These are phyloP conservation scores for Ceratobasidium sp. DNA, from an alignment of 1,284 basidiomycete species.

Conservation along the genomic window DNA sequence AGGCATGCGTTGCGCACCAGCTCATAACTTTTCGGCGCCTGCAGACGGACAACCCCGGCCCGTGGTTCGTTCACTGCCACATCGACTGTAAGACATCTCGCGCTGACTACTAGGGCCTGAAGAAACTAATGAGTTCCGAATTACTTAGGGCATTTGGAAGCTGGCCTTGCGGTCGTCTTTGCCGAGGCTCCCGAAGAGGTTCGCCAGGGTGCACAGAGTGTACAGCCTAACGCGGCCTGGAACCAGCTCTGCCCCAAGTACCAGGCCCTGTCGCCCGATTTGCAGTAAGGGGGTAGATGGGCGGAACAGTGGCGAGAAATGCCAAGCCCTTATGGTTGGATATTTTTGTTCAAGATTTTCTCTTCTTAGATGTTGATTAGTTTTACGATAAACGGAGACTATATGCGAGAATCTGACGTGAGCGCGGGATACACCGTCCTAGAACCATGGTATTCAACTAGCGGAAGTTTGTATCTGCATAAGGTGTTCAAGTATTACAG, in stretches of 20 bases:
- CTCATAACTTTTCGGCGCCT: background rate
- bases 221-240: constrained; percentile 28
- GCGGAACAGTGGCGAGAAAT: too few relatives aligned
- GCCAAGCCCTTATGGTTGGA: too few relatives aligned
- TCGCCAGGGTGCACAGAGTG: constrained; percentile 50
- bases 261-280: background rate
- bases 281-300: constrained; percentile 18
- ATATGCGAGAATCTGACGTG: too few relatives aligned
- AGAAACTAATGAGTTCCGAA: background rate
- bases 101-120: background rate
- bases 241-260: constrained; percentile 42
- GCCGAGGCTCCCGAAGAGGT: constrained; percentile 76
- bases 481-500: too few relatives aligned
- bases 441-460: too few relatives aligned
- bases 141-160: constrained; percentile 30
- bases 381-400: too few relatives aligned
- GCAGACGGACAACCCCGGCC: constrained; percentile 81
- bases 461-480: too few relatives aligned
- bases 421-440: too few relatives aligned
- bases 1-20: background rate
- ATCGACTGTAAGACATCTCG: constrained; percentile 29
- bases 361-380: too few relatives aligned
- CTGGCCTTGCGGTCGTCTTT: constrained; percentile 66
- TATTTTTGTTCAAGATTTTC: too few relatives aligned
- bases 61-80: constrained; percentile 73